These are phyloP conservation scores for Exophiala lecanii-corni DNA, from an alignment of 2,329 filamentous ascomycete genomes.

Conservation along the genomic window DNA sequence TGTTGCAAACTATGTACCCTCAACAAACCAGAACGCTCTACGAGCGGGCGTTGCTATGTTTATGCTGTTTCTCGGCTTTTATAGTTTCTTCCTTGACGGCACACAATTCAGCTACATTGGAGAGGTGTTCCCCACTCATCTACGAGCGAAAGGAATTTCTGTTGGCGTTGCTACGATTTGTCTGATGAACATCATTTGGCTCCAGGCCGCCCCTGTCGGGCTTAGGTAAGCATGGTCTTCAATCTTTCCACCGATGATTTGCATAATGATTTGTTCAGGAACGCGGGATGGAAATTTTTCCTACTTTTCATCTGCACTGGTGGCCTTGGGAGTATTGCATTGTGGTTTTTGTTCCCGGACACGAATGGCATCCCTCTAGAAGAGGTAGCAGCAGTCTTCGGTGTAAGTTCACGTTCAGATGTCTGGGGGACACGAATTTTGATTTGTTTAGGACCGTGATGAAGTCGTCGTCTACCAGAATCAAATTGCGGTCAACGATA, in stretches of 20 bases:
- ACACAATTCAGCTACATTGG: slow-evolving; percentile 6
- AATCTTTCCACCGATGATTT: neutral
- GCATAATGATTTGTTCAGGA: slow-evolving; percentile 2
- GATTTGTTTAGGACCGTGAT: no score
- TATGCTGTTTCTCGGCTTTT: no score
- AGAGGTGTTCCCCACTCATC: slow-evolving; percentile 18
- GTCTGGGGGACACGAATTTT: no score
- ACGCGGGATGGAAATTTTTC: slow-evolving; percentile 14
- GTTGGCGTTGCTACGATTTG: neutral
- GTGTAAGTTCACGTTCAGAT: no score
- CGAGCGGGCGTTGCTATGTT: no score
- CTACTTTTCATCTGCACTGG: slow-evolving; percentile 27
- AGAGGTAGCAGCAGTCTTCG: slow-evolving; percentile 16
- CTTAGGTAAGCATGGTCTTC: neutral
- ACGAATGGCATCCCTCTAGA: slow-evolving; percentile 55
- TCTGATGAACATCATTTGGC: no score
- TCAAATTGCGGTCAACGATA: no score
- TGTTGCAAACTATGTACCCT: slow-evolving; percentile 31
- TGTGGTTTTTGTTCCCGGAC: slow-evolving; percentile 49
- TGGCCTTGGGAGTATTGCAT: neutral
- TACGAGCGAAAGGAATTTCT: slow-evolving; percentile 6
- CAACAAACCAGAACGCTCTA: no score
- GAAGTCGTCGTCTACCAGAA: no score
- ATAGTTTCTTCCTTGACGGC: slow-evolving; percentile 17
- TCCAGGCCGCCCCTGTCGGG: no score